Conservation (phyloP, 2,329 filamentous ascomycete species). For the Monilinia fructicola region DNA sequence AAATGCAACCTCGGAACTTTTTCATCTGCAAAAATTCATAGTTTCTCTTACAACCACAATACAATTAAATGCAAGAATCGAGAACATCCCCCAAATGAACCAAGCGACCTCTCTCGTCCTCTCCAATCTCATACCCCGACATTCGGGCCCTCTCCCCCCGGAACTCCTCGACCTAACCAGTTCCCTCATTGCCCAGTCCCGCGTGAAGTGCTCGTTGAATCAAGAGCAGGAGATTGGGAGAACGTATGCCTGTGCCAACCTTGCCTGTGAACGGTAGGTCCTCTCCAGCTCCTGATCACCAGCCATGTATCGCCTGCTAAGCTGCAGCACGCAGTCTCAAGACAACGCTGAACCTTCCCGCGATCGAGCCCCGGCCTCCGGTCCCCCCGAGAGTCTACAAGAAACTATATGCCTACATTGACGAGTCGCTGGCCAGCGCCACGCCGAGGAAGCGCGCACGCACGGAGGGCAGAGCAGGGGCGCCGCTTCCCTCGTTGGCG, state of each 20-base stretch:
- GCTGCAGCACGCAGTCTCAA: conserved; percentile 60
- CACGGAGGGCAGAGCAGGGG: conserved; percentile 4
- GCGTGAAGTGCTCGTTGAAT: conserved; percentile 74
- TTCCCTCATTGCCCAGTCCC: conserved; percentile 77
- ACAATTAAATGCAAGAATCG: neutral
- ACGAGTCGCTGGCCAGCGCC: conserved; percentile 61
- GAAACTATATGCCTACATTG: conserved; percentile 77
- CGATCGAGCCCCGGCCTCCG: conserved; percentile 72
- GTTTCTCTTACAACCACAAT: neutral
- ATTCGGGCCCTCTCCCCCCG: conserved; percentile 64
- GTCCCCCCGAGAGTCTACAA: conserved; percentile 80
- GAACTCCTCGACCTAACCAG: conserved; percentile 70
- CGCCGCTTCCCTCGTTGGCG: conserved; percentile 30
- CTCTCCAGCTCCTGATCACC: neutral
- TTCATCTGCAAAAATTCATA: neutral
- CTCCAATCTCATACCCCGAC: conserved; percentile 70
- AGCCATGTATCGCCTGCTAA: neutral
- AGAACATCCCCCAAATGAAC: conserved; percentile 57
- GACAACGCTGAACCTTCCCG: conserved; percentile 71
- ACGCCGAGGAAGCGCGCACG: conserved; percentile 26
- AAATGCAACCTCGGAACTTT: neutral
- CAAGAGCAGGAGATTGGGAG: conserved; percentile 86
- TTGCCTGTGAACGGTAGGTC: conserved; percentile 79
- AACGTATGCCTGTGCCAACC: conserved; percentile 78
- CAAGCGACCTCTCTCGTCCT: conserved; percentile 72